Evolutionary conservation across 805 yeast species (phyloP), one percentile per base, ranked within the genome.

Genomic region (Pichia manshurica): DNA sequence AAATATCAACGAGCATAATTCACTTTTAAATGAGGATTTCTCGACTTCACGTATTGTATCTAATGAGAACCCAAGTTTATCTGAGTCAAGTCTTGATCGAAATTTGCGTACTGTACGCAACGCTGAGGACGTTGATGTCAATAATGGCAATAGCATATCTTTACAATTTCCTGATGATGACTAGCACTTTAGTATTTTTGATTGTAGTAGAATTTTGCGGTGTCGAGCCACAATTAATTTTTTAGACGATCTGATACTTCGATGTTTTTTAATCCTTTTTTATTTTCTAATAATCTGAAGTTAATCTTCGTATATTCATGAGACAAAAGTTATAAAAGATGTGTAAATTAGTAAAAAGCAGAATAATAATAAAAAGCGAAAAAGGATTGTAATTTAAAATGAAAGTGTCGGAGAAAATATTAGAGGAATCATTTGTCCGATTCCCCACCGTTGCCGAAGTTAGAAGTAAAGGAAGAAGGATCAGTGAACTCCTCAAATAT

Each of bases 401-500:
- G 12, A n/a, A n/a, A n/a, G n/a, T n/a, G n/a, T n/a, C n/a, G n/a
- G 29, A 25, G 29, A 25, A 10, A 8, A 25, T 25, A n/a, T n/a
- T n/a, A n/a, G n/a, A n/a, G n/a, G n/a, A 25, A 25, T 10, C 10
- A 25, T 10, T 25, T 25, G 29, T 25, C 29, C 7, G 29, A 10
- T 15, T 37, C 25, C 19, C 19, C 38, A 17, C 33, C 8, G 38
- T 19, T 39, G 20, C 25, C 37, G 4, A 31, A 42, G 37, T 52
- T 53, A 21, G 46, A 42, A 16, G 50, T 57, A 45, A 65, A 65
- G 9, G 66, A 62, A 59, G 59, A 56, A 5, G 70, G 70, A 50
- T 67, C 72, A 47, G 66, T 64, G 52, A 63, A 64, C 38, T 71
- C 76, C 52, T 71, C 74, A 55, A 71, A 70, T n/a, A 73, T 69